phyloP scores from a whole-genome alignment of 1,284 basidiomycete species.

The Sanghuangporus baumii region DNA sequence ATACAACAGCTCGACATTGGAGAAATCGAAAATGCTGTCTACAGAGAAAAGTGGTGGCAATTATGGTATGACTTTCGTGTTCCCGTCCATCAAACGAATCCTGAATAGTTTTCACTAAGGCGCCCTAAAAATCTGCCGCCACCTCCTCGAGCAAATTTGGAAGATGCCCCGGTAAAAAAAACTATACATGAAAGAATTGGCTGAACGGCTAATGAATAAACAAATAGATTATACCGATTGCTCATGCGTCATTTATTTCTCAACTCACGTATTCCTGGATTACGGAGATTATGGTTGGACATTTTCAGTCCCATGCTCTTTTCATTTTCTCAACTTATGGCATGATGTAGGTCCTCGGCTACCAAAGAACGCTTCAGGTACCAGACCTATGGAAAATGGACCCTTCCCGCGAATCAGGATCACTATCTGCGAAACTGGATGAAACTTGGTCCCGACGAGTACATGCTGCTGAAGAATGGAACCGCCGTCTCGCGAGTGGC shows the following conservation, averaged over 20 bases:
- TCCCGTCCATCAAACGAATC: slow-evolving; percentile 1
- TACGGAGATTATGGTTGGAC: slow-evolving; percentile 67
- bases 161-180: slow-evolving; percentile 52
- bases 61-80: slow-evolving; percentile 27
- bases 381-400: slow-evolving; percentile 73
- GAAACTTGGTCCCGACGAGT: slow-evolving; percentile 44
- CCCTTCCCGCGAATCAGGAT: slow-evolving; percentile 41
- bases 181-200: slow-evolving; percentile 3
- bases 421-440: slow-evolving; percentile 46
- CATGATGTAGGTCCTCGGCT: slow-evolving; percentile 44
- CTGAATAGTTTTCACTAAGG: slow-evolving; percentile 31
- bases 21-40: slow-evolving; percentile 32
- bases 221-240: slow-evolving; percentile 49
- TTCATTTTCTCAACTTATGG: not conserved
- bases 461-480: slow-evolving; percentile 47
- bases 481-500: slow-evolving; percentile 43
- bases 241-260: slow-evolving; percentile 49
- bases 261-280: slow-evolving; percentile 61
- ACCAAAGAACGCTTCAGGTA: slow-evolving; percentile 66
- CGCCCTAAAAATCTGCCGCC: slow-evolving; percentile 53
- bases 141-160: slow-evolving; percentile 49
- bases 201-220: not conserved
- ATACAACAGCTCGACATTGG: slow-evolving; percentile 40
- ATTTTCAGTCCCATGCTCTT: slow-evolving; percentile 10
- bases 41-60: slow-evolving; percentile 46